Percentiles rank a stretch among this genome's conserved stretches.
Conservation (phyloP, 352 stramenopile genomes). For the Globisporangium camurandrum region DNA sequence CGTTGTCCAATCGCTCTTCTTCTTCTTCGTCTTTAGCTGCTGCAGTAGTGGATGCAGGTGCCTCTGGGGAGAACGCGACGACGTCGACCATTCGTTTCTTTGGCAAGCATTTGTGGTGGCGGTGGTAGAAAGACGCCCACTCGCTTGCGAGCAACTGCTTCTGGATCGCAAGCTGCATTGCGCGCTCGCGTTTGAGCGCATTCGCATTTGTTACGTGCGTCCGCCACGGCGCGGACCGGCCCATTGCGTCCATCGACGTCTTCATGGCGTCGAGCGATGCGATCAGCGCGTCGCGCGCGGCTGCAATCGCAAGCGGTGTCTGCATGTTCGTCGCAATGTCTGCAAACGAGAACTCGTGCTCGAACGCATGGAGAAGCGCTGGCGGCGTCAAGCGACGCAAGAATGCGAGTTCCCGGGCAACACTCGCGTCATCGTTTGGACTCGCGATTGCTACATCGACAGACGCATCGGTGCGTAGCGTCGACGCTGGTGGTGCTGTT, state of each 20-base stretch:
- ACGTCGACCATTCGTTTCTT: not conserved
- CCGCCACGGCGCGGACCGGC: conserved; percentile 49
- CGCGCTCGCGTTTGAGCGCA: conserved; percentile 44
- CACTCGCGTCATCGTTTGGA: too few relatives aligned
- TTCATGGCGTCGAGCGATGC: conserved; percentile 42
- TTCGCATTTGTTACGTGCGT: conserved; percentile 59
- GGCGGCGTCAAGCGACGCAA: conserved; percentile 36
- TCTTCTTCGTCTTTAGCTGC: not conserved
- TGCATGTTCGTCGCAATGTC: conserved; percentile 26
- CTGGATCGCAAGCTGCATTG: conserved; percentile 44
- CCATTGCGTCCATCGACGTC: conserved; percentile 47
- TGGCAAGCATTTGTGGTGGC: conserved; percentile 10
- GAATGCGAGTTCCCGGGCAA: conserved; percentile 13
- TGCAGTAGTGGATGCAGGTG: not conserved
- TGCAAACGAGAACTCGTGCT: conserved; percentile 22
- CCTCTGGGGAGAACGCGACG: too few relatives aligned
- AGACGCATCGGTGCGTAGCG: not conserved
- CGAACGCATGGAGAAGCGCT: conserved; percentile 32
- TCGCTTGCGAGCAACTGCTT: conserved; percentile 47
- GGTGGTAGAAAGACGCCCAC: conserved; percentile 51
- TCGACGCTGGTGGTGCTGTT: not conserved
- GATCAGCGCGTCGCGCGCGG: conserved; percentile 30
- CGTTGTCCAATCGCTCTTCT: not conserved
- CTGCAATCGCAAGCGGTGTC: conserved; percentile 18
- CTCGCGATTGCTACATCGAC: too few relatives aligned